A percentile compares a stretch with the other conserved stretches of the same genome.
These are phyloP conservation scores for Cytospora mali DNA, from an alignment of 2,329 filamentous ascomycete species.

Conservation along the genomic window DNA sequence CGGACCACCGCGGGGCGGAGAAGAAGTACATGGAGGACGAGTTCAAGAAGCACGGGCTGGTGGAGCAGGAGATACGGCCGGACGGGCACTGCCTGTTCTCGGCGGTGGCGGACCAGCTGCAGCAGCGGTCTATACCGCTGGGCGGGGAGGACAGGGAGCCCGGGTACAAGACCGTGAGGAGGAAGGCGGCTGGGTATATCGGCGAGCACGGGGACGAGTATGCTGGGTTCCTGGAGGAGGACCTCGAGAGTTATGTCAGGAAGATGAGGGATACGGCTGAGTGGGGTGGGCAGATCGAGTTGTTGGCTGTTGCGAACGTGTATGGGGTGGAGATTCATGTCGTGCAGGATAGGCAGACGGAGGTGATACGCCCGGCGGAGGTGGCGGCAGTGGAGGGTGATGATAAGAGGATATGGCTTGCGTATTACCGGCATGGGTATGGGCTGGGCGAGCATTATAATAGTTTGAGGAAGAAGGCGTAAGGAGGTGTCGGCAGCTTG, in stretches of 20 bases:
- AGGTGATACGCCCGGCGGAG: conserved; percentile 64
- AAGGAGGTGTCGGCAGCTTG: conserved; percentile 6
- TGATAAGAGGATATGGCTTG: conserved; percentile 75
- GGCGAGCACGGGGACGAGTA: conserved; percentile 75
- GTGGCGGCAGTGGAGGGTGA: conserved; percentile 43
- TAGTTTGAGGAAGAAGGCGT: conserved; percentile 63
- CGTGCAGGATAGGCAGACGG: conserved; percentile 79
- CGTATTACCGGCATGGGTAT: conserved; percentile 93
- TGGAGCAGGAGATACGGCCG: conserved; percentile 78
- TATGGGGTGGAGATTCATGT: conserved; percentile 84
- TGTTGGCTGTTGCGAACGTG: conserved; percentile 78
- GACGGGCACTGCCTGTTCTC: conserved; percentile 97
- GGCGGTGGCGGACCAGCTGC: conserved; percentile 83
- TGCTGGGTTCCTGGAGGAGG: conserved; percentile 82
- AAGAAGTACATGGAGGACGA: conserved; percentile 68
- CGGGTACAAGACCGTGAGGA: conserved; percentile 68
- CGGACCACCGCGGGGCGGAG: conserved; percentile 72
- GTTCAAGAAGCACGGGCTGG: conserved; percentile 65
- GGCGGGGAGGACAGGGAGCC: conserved; percentile 31
- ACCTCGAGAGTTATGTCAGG: conserved; percentile 69
- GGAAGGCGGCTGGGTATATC: conserved; percentile 78
- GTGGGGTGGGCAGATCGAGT: conserved; percentile 93
- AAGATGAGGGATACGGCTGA: conserved; percentile 87
- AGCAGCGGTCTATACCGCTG: conserved; percentile 52
- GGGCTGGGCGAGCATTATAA: conserved; percentile 98